A percentile compares a stretch with the other conserved stretches of the same genome.
Evolutionary conservation across 164 flowering plant genomes (phyloP).

Genomic region (Vitis cinerea): DNA sequence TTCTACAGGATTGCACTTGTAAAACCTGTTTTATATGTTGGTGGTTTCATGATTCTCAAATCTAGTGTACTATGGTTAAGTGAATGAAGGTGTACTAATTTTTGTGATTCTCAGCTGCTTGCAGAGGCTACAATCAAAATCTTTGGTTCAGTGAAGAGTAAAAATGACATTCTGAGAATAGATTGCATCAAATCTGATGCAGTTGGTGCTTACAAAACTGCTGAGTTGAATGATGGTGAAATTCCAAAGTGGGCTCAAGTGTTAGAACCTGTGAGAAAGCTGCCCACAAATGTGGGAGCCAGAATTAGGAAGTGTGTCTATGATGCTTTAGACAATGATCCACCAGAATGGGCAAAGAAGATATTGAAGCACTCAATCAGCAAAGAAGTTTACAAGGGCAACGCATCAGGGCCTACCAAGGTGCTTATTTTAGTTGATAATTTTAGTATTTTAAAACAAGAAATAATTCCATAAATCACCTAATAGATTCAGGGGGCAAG

Average conservation of each 20-base stretch:
- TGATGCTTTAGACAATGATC: constrained; percentile 71
- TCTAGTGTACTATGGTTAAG: too few relatives aligned
- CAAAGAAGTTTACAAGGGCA: constrained; percentile 95
- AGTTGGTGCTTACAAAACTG: constrained; percentile 33
- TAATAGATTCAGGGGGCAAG: not conserved
- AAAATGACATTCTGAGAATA: constrained; percentile 34
- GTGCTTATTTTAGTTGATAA: constrained; percentile 32
- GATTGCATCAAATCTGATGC: constrained; percentile 48
- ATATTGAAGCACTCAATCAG: constrained; percentile 88
- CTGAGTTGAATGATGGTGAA: constrained; percentile 23
- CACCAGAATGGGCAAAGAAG: constrained; percentile 94
- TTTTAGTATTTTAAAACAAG: not conserved
- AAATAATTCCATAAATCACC: too few relatives aligned
- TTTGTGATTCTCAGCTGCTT: constrained; percentile 72
- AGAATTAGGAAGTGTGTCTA: constrained; percentile 90
- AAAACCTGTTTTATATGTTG: not conserved
- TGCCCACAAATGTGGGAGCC: constrained; percentile 98
- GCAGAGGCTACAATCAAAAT: constrained; percentile 88
- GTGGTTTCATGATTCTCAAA: too few relatives aligned
- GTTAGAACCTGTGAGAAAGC: constrained; percentile 87
- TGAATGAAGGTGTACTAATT: constrained; percentile 5
- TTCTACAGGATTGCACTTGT: too few relatives aligned
- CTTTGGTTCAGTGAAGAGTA: constrained; percentile 53
- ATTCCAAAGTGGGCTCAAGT: constrained; percentile 85
- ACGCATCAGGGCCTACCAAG: constrained; percentile 99